A percentile compares a stretch with the other conserved stretches of the same genome.
phyloP scores from a whole-genome alignment of 1,284 basidiomycete genomes.

The Kwoniella shivajii region DNA sequence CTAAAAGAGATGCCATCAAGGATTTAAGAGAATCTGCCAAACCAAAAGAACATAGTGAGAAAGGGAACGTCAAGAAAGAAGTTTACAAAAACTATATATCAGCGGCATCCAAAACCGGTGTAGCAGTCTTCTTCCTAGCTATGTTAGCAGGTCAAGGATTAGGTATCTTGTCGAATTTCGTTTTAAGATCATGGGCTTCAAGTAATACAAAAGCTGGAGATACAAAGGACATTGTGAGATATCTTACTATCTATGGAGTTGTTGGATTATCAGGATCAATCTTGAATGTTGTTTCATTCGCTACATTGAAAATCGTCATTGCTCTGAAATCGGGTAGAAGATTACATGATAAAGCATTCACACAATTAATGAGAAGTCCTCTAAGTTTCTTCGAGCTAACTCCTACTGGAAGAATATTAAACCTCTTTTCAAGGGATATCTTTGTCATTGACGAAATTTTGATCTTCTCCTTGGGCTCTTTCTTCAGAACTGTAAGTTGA shows the following conservation, averaged over 20 bases:
- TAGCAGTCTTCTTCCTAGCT: conserved; percentile 66
- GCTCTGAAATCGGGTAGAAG: conserved; percentile 71
- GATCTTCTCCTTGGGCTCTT: conserved; percentile 67
- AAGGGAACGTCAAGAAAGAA: conserved; percentile 74
- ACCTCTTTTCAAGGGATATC: conserved; percentile 85
- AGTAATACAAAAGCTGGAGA: conserved; percentile 69
- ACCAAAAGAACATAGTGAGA: conserved; percentile 76
- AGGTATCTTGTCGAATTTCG: conserved; percentile 63
- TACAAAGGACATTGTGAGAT: conserved; percentile 53
- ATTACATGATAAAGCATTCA: conserved; percentile 66
- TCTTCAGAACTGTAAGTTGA: conserved; percentile 62
- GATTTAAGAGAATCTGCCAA: conserved; percentile 54
- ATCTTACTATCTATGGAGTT: conserved; percentile 51
- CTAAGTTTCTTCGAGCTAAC: conserved; percentile 85
- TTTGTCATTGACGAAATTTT: conserved; percentile 87
- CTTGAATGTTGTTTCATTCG: conserved; percentile 61
- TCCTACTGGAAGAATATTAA: conserved; percentile 64
- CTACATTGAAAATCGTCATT: conserved; percentile 77
- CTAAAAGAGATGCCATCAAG: conserved; percentile 51
- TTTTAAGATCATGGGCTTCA: conserved; percentile 77
- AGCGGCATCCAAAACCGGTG: conserved; percentile 75
- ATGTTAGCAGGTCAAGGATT: conserved; percentile 58
- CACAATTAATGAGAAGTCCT: conserved; percentile 77
- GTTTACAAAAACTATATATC: conserved; percentile 79
- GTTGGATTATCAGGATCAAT: conserved; percentile 60